These are phyloP conservation scores for Clonostachys byssicola DNA, from an alignment of 2,329 filamentous ascomycete species.

Conservation along the genomic window DNA sequence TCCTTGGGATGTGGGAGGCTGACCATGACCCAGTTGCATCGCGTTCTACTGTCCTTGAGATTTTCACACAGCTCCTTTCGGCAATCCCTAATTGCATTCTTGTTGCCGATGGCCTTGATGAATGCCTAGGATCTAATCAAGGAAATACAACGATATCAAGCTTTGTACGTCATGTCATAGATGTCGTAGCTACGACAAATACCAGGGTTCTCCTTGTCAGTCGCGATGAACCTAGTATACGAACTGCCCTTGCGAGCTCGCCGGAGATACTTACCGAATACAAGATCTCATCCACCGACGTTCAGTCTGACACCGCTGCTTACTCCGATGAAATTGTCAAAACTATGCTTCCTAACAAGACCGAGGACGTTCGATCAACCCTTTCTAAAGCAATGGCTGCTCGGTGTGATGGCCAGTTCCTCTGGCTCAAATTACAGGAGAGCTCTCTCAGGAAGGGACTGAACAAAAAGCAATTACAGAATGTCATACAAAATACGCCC, in stretches of 20 bases:
- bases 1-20: not conserved
- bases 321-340: conserved; percentile 18
- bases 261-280: conserved; percentile 4
- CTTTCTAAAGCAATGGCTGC: conserved; percentile 16
- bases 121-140: conserved; percentile 12
- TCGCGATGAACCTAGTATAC: conserved; percentile 14
- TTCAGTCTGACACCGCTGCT: conserved; percentile 10
- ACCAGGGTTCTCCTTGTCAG: conserved; percentile 17
- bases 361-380: conserved; percentile 1
- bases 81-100: conserved; percentile 11
- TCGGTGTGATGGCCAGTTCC: conserved; percentile 23
- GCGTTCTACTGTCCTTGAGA: conserved; percentile 6
- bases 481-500: conserved; percentile 16
- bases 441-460: conserved; percentile 12
- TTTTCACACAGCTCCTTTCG: conserved; percentile 11
- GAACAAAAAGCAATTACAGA: conserved; percentile 18
- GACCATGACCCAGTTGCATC: not conserved
- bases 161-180: not conserved
- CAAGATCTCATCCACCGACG: conserved; percentile 12
- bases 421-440: conserved; percentile 23
- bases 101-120: conserved; percentile 25
- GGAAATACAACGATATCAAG: not conserved
- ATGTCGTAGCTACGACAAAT: conserved; percentile 1
- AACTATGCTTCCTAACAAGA: conserved; percentile 18
- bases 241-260: conserved; percentile 4